Percentiles rank a stretch among this genome's conserved stretches.
Conservation (phyloP, 495 filamentous ascomycete genomes). For the Aspergillus indologenus region DNA sequence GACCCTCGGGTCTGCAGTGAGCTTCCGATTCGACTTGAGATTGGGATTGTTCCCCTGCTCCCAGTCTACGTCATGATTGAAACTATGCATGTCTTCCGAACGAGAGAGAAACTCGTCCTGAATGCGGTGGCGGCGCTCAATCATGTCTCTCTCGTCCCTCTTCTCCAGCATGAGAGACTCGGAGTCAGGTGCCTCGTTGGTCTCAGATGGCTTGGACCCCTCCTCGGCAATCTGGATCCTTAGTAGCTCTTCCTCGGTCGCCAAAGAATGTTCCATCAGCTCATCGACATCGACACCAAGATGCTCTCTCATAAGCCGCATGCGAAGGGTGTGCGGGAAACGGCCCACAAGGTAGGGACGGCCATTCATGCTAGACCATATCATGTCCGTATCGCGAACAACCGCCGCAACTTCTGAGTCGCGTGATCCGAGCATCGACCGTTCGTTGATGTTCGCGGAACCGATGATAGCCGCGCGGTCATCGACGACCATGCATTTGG, state of each 20-base stretch:
- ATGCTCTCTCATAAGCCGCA: constrained; percentile 96
- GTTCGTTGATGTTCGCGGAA: constrained; percentile 98
- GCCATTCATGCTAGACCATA: constrained; percentile 88
- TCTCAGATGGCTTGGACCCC: constrained; percentile 20
- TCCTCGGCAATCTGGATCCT: constrained; percentile 42
- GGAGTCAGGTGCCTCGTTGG: constrained; percentile 28
- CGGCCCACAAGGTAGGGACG: constrained; percentile 83
- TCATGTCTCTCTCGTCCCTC: constrained; percentile 50
- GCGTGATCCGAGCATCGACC: constrained; percentile 86
- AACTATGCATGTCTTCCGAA: constrained; percentile 64
- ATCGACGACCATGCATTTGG: constrained; percentile 96
- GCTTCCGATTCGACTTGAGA: constrained; percentile 55
- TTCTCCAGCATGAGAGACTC: constrained; percentile 39
- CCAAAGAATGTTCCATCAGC: constrained; percentile 74
- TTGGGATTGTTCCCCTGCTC: constrained; percentile 62
- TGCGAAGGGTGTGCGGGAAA: constrained; percentile 88
- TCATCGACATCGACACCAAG: constrained; percentile 92
- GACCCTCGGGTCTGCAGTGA: constrained; percentile 61
- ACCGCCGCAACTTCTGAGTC: constrained; percentile 92
- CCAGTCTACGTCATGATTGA: constrained; percentile 81
- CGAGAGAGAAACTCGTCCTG: constrained; percentile 62
- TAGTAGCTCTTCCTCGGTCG: constrained; percentile 43
- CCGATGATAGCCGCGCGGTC: constrained; percentile 93
- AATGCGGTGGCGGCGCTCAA: constrained; percentile 54
- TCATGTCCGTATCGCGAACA: constrained; percentile 90